phyloP scores from a whole-genome alignment of 495 filamentous ascomycete species.

The Penicillium lagena region DNA sequence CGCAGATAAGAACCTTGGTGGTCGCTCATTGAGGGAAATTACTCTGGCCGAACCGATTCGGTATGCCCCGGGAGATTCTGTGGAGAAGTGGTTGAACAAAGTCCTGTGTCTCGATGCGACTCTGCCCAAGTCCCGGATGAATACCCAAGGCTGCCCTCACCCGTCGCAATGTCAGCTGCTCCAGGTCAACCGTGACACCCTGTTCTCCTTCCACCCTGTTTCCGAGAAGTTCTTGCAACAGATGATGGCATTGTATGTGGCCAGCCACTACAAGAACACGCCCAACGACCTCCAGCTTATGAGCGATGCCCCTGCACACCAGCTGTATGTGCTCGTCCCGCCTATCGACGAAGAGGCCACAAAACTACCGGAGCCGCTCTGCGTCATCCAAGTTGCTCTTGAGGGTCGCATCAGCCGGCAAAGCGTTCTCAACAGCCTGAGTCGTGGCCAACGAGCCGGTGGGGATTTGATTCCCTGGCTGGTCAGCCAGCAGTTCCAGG shows the following conservation, averaged over 20 bases:
- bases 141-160: conserved; percentile 78
- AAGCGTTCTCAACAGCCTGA: conserved; percentile 82
- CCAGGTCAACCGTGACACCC: conserved; percentile 90
- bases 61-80: conserved; percentile 83
- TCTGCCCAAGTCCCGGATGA: conserved; percentile 66
- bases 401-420: conserved; percentile 93
- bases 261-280: conserved; percentile 97
- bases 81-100: conserved; percentile 95
- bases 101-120: conserved; percentile 92
- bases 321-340: conserved; percentile 90
- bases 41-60: conserved; percentile 90
- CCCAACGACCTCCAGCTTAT: conserved; percentile 97
- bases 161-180: conserved; percentile 85
- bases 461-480: conserved; percentile 98
- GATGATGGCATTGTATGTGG: conserved; percentile 98
- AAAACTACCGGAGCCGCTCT: conserved; percentile 85
- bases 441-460: conserved; percentile 80
- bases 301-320: conserved; percentile 95
- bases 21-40: conserved; percentile 84
- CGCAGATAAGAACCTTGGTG: conserved; percentile 53
- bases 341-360: conserved; percentile 72
- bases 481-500: conserved; percentile 96
- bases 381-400: conserved; percentile 89
- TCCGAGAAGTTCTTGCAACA: conserved; percentile 97
- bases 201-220: conserved; percentile 96